phyloP scores from a whole-genome alignment of 2,329 filamentous ascomycete genomes.

The Alternaria ventricosa region DNA sequence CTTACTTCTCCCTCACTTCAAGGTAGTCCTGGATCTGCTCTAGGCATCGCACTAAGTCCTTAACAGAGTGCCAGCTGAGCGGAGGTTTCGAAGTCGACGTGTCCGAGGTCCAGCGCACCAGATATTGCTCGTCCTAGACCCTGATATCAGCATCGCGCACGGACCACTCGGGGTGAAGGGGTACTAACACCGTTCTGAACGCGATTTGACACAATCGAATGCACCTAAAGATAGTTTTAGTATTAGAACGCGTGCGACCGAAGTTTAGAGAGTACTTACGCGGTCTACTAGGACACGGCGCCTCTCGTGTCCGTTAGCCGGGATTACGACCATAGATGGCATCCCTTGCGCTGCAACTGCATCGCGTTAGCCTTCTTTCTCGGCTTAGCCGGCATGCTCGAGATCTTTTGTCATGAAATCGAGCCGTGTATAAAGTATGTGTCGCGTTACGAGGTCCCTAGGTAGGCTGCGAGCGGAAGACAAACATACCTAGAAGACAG shows the following conservation, averaged over 20 bases:
- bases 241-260: not conserved
- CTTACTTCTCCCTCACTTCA: conserved; percentile 36
- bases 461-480: not conserved
- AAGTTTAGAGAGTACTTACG: conserved; percentile 18
- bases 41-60: conserved; percentile 49
- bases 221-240: not conserved
- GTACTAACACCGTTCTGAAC: conserved; percentile 30
- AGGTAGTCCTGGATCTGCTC: conserved; percentile 54
- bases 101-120: conserved; percentile 49
- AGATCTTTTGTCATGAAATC: not conserved
- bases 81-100: conserved; percentile 26
- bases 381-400: not conserved
- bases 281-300: conserved; percentile 31
- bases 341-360: conserved; percentile 20
- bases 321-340: conserved; percentile 38
- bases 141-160: conserved; percentile 28
- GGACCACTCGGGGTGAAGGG: conserved; percentile 8
- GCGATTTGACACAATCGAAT: conserved; percentile 35
- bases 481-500: not conserved
- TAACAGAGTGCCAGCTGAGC: conserved; percentile 53
- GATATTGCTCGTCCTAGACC: conserved; percentile 51
- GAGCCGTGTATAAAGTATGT: no score
- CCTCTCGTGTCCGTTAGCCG: conserved; percentile 20
- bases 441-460: not conserved
- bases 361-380: conserved; percentile 3